Percentiles rank a stretch among this genome's conserved stretches.
Evolutionary conservation across 2,329 filamentous ascomycete species (phyloP).

Genomic region (Celoporthe dispersa): DNA sequence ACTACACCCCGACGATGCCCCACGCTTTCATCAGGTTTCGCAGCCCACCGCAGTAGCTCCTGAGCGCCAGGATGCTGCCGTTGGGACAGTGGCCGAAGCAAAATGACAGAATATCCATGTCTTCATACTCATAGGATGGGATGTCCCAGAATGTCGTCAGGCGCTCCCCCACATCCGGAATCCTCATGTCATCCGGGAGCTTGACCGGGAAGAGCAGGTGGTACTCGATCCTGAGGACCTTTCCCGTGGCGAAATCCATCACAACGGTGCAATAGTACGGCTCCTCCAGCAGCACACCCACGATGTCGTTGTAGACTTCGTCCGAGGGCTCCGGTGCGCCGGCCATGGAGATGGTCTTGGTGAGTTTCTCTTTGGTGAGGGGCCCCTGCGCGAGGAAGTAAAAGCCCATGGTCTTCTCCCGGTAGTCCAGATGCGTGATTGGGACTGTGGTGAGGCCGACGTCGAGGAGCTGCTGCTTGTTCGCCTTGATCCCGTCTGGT

Average conservation of each 20-base stretch:
- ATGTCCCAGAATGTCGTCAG: conserved; percentile 26
- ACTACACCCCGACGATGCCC: conserved; percentile 24
- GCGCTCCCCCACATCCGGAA: conserved; percentile 21
- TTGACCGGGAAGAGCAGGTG: conserved; percentile 29
- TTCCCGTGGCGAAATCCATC: conserved; percentile 25
- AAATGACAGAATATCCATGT: conserved; percentile 27
- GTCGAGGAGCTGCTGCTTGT: conserved; percentile 16
- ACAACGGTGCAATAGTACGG: conserved; percentile 24
- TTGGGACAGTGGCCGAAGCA: conserved; percentile 21
- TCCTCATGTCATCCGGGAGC: conserved; percentile 26
- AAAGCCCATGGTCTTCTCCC: conserved; percentile 10
- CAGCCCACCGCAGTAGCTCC: conserved; percentile 27
- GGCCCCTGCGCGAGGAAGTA: conserved; percentile 28
- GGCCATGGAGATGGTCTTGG: conserved; percentile 19
- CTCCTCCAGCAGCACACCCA: conserved; percentile 25
- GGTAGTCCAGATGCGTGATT: conserved; percentile 22
- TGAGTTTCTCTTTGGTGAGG: conserved; percentile 19
- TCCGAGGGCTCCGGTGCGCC: conserved; percentile 25
- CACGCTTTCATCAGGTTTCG: conserved; percentile 26
- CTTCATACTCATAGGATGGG: conserved; percentile 24
- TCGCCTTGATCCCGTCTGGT: conserved; percentile 23
- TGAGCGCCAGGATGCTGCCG: conserved; percentile 22
- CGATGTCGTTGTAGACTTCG: conserved; percentile 14
- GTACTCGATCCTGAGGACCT: conserved; percentile 24
- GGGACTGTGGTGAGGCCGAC: conserved; percentile 14